Conservation (phyloP, 306 rosid species). For the Dalbergia cultrata region DNA sequence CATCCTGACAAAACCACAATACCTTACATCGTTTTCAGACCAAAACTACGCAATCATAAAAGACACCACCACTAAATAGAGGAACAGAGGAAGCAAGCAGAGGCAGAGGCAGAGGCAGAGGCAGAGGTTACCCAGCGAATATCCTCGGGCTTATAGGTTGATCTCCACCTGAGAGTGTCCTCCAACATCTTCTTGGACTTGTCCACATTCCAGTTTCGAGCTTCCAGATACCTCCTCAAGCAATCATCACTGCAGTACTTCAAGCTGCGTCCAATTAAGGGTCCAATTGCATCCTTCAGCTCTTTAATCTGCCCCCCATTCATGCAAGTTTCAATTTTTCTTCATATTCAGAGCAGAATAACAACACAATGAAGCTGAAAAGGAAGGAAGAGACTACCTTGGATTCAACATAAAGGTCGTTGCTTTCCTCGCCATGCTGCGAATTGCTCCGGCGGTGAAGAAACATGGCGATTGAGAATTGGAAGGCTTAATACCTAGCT, state of each 20-base stretch:
- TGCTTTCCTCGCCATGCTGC: constrained; percentile 9
- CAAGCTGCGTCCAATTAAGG: constrained; percentile 69
- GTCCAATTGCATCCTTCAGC: constrained; percentile 72
- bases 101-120: too few relatives aligned
- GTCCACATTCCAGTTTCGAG: constrained; percentile 84
- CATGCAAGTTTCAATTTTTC: background rate
- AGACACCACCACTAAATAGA: background rate
- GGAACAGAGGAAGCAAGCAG: background rate
- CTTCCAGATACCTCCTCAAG: constrained; percentile 78
- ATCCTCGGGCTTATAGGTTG: constrained; percentile 79
- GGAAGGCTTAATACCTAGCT: background rate
- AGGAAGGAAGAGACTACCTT: constrained; percentile 15
- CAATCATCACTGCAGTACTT: constrained; percentile 78
- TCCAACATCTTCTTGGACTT: constrained; percentile 84
- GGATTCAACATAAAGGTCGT: constrained; percentile 9
- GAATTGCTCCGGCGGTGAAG: constrained; percentile 18
- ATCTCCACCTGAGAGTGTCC: constrained; percentile 84
- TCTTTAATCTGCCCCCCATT: constrained; percentile 64
- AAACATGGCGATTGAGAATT: constrained; percentile 23
- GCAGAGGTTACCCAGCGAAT: constrained; percentile 76
- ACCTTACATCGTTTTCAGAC: constrained; percentile 24
- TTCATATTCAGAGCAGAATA: background rate
- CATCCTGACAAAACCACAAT: constrained; percentile 46
- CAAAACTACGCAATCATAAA: constrained; percentile 19
- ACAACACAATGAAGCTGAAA: background rate